phyloP scores from a whole-genome alignment of 352 stramenopile species.

The Phytopythium litorale region DNA sequence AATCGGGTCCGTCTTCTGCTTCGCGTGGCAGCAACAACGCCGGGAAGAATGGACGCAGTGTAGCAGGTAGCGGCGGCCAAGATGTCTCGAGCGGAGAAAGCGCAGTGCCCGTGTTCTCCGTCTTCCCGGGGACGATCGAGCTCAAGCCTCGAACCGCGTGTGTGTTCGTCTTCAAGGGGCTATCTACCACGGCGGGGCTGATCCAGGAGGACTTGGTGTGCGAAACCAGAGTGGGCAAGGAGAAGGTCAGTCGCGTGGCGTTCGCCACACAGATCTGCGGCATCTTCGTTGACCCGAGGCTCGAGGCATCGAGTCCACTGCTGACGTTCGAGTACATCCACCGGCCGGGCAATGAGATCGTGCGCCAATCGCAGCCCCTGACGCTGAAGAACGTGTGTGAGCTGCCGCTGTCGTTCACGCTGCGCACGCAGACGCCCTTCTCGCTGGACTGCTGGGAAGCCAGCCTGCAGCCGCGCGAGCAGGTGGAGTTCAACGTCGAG shows the following conservation, averaged over 20 bases:
- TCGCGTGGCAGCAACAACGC: constrained; percentile 1
- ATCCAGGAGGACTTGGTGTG: constrained; percentile 88
- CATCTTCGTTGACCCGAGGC: constrained; percentile 89
- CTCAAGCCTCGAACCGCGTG: constrained; percentile 92
- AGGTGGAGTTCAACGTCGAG: constrained; percentile 80
- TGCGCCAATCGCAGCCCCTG: constrained; percentile 67
- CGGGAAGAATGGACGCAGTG: neutral
- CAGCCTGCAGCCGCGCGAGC: constrained; percentile 75
- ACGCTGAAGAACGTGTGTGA: constrained; percentile 85
- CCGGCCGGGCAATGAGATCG: constrained; percentile 55
- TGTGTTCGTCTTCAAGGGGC: constrained; percentile 90
- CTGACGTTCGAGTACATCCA: constrained; percentile 90
- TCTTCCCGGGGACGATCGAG: constrained; percentile 90
- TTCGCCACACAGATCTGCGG: constrained; percentile 87
- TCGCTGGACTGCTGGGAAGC: constrained; percentile 90
- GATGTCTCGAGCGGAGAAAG: constrained; percentile 11
- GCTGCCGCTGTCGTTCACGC: constrained; percentile 88
- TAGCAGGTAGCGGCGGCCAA: neutral
- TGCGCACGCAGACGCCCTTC: constrained; percentile 90
- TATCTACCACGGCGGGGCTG: constrained; percentile 53
- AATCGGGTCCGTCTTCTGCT: constrained; percentile 8
- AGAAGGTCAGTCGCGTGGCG: constrained; percentile 86
- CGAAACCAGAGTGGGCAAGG: constrained; percentile 90
- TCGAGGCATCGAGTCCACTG: constrained; percentile 65
- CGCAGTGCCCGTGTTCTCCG: constrained; percentile 76